A percentile compares a stretch with the other conserved stretches of the same genome.
Evolutionary conservation across 805 yeast genomes (phyloP).

Genomic region (Metschnikowia vanudenii): DNA sequence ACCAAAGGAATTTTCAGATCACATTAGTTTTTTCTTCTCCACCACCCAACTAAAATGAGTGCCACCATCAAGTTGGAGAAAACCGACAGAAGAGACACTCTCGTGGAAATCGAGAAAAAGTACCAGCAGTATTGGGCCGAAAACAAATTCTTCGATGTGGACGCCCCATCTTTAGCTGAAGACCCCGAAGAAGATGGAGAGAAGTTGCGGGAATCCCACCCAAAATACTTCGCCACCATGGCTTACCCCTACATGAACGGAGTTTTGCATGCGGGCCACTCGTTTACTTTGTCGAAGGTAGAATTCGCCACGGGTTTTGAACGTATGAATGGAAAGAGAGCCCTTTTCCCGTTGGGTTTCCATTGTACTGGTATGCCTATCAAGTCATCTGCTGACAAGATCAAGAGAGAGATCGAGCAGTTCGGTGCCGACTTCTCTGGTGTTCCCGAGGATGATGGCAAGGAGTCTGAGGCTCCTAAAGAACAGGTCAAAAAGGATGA

Average conservation of each 20-base stretch:
- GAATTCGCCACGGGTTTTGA: constrained; percentile 93
- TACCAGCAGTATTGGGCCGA: constrained; percentile 87
- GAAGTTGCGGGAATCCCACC: constrained; percentile 72
- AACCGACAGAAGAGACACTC: constrained; percentile 93
- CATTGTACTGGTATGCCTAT: constrained; percentile 99
- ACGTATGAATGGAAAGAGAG: constrained; percentile 90
- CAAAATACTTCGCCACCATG: constrained; percentile 90
- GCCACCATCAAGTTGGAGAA: constrained; percentile 46
- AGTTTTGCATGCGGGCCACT: constrained; percentile 95
- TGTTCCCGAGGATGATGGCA: constrained; percentile 63
- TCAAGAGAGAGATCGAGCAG: constrained; percentile 85
- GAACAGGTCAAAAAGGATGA: constrained; percentile 56
- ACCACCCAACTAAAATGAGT: constrained; percentile 27
- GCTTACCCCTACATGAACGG: constrained; percentile 99
- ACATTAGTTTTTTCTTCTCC: background rate
- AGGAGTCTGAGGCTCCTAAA: constrained; percentile 25
- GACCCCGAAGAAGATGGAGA: constrained; percentile 48
- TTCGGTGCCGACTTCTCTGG: constrained; percentile 81
- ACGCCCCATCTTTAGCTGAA: constrained; percentile 81
- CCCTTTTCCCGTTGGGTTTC: constrained; percentile 94
- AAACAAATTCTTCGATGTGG: constrained; percentile 78
- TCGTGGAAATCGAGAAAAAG: constrained; percentile 83
- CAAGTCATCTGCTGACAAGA: constrained; percentile 91
- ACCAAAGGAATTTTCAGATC: background rate
- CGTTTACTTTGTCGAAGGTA: constrained; percentile 89